phyloP scores from a whole-genome alignment of 805 yeast species.

The Suhomyces emberorum region DNA sequence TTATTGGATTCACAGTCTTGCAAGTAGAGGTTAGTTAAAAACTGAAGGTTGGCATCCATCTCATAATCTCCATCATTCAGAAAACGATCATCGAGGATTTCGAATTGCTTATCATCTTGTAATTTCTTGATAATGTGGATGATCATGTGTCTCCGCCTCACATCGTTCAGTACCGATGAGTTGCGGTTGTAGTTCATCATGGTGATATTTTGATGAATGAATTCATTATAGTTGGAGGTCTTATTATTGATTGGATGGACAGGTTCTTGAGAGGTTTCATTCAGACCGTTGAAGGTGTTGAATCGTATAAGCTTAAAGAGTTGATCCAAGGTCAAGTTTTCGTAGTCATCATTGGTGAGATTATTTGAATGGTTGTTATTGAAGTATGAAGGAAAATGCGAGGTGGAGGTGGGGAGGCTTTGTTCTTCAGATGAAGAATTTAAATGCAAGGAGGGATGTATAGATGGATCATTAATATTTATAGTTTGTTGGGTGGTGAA shows the following conservation, averaged over 20 bases:
- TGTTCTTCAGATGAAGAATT: slow-evolving; percentile 5
- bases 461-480: neutral
- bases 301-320: slow-evolving; percentile 34
- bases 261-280: too few relatives aligned
- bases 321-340: slow-evolving; percentile 34
- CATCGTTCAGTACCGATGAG: slow-evolving; percentile 24
- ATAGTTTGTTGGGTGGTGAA: neutral
- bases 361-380: slow-evolving; percentile 19
- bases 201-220: neutral
- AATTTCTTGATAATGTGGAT: slow-evolving; percentile 36
- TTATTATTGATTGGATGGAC: neutral
- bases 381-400: slow-evolving; percentile 16
- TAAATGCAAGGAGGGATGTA: slow-evolving; percentile 1
- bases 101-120: slow-evolving; percentile 34
- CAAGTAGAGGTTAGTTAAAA: slow-evolving; percentile 37
- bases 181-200: slow-evolving; percentile 4
- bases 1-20: slow-evolving; percentile 32
- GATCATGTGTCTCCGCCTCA: slow-evolving; percentile 35
- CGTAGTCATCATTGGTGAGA: slow-evolving; percentile 39
- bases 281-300: slow-evolving; percentile 8
- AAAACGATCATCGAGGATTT: slow-evolving; percentile 30
- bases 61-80: slow-evolving; percentile 32
- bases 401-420: slow-evolving; percentile 4
- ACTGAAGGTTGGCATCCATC: slow-evolving; percentile 42
- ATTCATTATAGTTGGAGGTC: neutral